Conservation (phyloP, 306 rosid species). For the Pachyrhizus erosus region DNA sequence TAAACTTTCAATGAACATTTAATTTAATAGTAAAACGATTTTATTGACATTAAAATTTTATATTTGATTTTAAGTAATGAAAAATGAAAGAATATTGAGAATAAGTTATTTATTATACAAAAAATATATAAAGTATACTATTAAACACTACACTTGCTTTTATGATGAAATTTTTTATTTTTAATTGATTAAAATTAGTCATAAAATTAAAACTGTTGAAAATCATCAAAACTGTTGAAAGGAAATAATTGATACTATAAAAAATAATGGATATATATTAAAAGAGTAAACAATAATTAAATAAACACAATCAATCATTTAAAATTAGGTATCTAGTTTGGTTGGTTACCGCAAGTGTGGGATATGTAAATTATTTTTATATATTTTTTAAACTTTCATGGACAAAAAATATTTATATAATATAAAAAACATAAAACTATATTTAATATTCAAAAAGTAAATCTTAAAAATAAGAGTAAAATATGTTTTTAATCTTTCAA, state of each 20-base stretch:
- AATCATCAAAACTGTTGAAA: background rate
- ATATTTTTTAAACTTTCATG: no score
- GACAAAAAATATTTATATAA: no score
- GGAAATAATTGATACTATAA: background rate
- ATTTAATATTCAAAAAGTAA: no score
- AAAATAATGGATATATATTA: background rate
- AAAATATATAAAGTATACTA: background rate
- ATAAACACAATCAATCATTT: background rate
- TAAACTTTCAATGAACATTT: background rate
- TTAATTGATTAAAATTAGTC: background rate
- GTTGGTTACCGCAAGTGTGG: no score
- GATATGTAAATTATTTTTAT: no score
- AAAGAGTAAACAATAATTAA: background rate
- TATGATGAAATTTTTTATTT: background rate
- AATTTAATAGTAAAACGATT: background rate
- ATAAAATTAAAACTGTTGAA: background rate
- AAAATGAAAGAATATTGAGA: background rate
- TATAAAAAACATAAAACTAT: no score
- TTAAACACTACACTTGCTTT: no score
- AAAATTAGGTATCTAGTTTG: no score
- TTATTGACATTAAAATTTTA: background rate
- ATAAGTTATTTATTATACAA: background rate
- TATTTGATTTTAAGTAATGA: background rate
- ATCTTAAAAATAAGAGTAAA: no score
- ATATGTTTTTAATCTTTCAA: no score